Percentiles rank a stretch among this genome's conserved stretches.
Conservation (phyloP, 1,284 basidiomycete species). For the Papiliotrema flavescens region DNA sequence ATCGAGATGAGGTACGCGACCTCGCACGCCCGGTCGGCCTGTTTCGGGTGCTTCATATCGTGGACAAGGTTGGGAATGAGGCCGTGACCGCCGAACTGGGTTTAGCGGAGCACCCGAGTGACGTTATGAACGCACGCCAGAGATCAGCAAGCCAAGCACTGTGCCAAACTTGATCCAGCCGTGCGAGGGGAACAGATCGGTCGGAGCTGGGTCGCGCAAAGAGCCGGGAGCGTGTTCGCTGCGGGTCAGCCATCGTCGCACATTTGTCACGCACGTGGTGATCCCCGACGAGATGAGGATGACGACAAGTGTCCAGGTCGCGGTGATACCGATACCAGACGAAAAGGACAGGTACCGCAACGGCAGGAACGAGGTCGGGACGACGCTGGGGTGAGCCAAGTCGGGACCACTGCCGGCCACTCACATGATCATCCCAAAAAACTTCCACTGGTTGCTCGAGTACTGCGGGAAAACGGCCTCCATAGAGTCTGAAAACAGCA, state of each 20-base stretch:
- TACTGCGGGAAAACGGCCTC: constrained; percentile 65
- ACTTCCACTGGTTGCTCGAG: constrained; percentile 69
- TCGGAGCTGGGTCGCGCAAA: constrained; percentile 70
- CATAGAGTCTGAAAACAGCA: constrained; percentile 77
- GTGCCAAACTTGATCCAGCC: constrained; percentile 63
- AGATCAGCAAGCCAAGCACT: constrained; percentile 86
- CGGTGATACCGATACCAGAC: constrained; percentile 74
- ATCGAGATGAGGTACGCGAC: constrained; percentile 64
- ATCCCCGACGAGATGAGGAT: constrained; percentile 79
- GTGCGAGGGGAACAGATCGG: constrained; percentile 60
- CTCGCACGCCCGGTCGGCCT: constrained; percentile 56
- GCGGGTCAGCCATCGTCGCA: background rate
- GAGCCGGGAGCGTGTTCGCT: constrained; percentile 65
- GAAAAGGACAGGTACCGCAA: constrained; percentile 81
- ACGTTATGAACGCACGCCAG: constrained; percentile 53
- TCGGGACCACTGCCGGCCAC: constrained; percentile 17
- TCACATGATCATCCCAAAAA: constrained; percentile 67
- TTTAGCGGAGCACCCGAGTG: background rate
- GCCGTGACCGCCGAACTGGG: constrained; percentile 44
- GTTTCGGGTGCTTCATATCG: constrained; percentile 81
- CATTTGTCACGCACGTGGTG: constrained; percentile 20
- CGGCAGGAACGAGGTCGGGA: constrained; percentile 79
- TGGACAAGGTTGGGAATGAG: constrained; percentile 58
- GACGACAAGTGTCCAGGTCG: constrained; percentile 67
- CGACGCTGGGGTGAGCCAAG: constrained; percentile 53